These are phyloP conservation scores for Schizosaccharomyces octosporus DNA, from an alignment of 805 yeast genomes.

Conservation along the genomic window DNA sequence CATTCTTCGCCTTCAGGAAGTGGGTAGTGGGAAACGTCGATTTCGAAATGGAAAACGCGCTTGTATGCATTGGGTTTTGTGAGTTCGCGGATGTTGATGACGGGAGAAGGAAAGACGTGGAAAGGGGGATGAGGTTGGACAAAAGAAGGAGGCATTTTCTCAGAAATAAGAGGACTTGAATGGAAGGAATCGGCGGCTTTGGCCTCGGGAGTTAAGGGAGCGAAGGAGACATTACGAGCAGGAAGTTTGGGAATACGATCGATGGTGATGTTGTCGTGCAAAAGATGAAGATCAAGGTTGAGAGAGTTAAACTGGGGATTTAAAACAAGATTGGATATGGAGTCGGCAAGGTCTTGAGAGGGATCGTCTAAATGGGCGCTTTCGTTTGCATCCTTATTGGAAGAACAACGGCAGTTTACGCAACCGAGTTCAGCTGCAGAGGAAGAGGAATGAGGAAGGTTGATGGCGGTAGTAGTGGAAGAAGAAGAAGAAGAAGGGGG, in stretches of 20 bases:
- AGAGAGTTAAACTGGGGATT: not conserved
- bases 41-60: constrained; percentile 11
- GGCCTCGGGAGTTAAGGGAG: not conserved
- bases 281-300: not conserved
- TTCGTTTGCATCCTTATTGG: not conserved
- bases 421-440: not conserved
- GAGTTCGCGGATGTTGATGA: constrained; percentile 8
- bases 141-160: constrained; percentile 6
- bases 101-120: constrained; percentile 8
- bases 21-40: constrained; percentile 11
- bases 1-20: constrained; percentile 10
- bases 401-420: not conserved
- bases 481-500: not conserved
- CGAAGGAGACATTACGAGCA: not conserved
- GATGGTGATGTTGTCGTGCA: not conserved
- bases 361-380: not conserved
- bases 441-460: too few relatives aligned
- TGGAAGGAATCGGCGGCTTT: not conserved
- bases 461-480: too few relatives aligned
- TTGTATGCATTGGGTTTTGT: constrained; percentile 9
- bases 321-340: not conserved
- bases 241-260: not conserved
- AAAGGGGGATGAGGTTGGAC: constrained; percentile 11
- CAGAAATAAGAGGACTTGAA: not conserved
- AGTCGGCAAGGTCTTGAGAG: not conserved